Evolutionary conservation across 2,329 filamentous ascomycete genomes (phyloP), one percentile per base, ranked within the genome.

Genomic region (Nemania sp.): DNA sequence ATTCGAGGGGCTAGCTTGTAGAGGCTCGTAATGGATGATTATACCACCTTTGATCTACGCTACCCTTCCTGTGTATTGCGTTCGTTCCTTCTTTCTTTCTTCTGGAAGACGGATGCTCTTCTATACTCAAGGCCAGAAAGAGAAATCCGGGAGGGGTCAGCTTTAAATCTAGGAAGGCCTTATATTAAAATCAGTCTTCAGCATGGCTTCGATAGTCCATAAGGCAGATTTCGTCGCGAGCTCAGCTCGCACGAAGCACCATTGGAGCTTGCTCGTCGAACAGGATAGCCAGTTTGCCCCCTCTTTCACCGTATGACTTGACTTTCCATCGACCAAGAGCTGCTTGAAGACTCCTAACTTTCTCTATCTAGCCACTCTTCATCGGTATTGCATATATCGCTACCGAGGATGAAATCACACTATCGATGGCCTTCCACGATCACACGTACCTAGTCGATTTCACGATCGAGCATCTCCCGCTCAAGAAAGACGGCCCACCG

Each of bases 361-460:
- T 8, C 23, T n/a, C 14, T 14, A n/a, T 33, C 20, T 34, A 84
- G 81, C 78, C 79, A 5, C 75, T 88, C 42, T 89, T 80, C 61
- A 69, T 84, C 36, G 86, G 86, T 49, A 80, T 88, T 28, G 83
- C 86, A 3, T 80, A 81, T 34, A 73, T 79, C 42, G 73, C 79
- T 42, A 69, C 74, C 1, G 74, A 80, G 26, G 74, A 80, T 52
- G 73, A 75, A 46, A 77, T 77, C 9, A 79, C 81, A 5, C 76
- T 90, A 20, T 84, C 86, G 12, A 75, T 91, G 43, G 87, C 86
- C 3, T 80, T 88, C 57, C 88, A 90, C 59, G 88, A 92, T 66
- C 83, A 83, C 5, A 86, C 86, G 3, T 92, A 92, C 66, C 82
- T 88, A 19, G 76, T 90, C 39, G 88, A 92, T 68, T 91, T 88